Evolutionary conservation across 2,329 filamentous ascomycete species (phyloP).

Genomic region (Trichoderma hamatum): DNA sequence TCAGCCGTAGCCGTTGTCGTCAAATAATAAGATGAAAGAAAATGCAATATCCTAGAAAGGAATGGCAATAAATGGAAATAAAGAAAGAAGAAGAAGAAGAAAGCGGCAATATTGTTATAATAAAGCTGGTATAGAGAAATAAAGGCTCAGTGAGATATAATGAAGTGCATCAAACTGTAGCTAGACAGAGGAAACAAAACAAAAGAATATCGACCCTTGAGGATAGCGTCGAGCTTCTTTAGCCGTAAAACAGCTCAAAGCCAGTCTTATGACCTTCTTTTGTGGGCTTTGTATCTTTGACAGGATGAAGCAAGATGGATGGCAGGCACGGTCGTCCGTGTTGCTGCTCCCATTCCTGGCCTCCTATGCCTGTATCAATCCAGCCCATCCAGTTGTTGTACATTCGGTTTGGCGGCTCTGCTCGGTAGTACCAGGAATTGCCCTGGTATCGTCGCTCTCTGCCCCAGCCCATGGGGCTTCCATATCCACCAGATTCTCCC

Average conservation of each 20-base stretch:
- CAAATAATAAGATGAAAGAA: conserved; percentile 14
- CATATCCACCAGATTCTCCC: conserved; percentile 56
- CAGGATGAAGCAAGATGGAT: conserved; percentile 60
- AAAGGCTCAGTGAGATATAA: not conserved
- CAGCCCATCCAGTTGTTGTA: conserved; percentile 68
- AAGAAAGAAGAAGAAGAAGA: conserved; percentile 3
- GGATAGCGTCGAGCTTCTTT: not conserved
- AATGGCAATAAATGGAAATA: not conserved
- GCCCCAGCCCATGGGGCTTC: conserved; percentile 63
- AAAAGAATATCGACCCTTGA: not conserved
- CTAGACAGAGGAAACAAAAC: not conserved
- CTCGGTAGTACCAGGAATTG: conserved; percentile 64
- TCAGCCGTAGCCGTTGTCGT: not conserved
- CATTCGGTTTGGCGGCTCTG: conserved; percentile 58
- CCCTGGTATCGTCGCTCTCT: conserved; percentile 60
- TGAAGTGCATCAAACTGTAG: not conserved
- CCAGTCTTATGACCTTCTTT: conserved; percentile 46
- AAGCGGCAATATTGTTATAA: not conserved
- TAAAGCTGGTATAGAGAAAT: not conserved
- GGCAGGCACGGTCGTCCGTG: conserved; percentile 62
- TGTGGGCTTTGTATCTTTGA: conserved; percentile 61
- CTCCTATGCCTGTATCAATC: conserved; percentile 58
- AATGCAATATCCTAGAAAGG: conserved; percentile 23
- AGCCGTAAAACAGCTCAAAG: conserved; percentile 46
- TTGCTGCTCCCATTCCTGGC: conserved; percentile 57